phyloP scores from a whole-genome alignment of 306 rosid species.

The Dalbergia oliveri region DNA sequence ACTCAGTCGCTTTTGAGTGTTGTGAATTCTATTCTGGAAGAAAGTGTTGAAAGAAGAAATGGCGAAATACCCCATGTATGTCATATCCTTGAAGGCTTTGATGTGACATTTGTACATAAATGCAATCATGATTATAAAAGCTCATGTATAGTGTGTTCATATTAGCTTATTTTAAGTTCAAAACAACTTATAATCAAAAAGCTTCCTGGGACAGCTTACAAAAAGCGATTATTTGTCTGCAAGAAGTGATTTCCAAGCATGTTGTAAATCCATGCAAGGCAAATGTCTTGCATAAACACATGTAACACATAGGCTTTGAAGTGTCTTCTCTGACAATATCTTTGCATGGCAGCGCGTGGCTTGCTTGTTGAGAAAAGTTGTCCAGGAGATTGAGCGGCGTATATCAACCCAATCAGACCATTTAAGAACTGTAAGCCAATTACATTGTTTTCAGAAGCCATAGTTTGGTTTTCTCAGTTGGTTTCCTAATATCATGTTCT shows the following conservation, averaged over 20 bases:
- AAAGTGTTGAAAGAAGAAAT: slow-evolving; percentile 82
- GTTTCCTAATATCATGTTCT: slow-evolving; percentile 22
- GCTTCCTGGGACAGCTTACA: too few species aligned
- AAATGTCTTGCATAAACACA: slow-evolving; percentile 22
- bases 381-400: slow-evolving; percentile 92
- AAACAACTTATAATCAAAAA: too few species aligned
- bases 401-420: slow-evolving; percentile 88
- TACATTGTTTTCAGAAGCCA: slow-evolving; percentile 18
- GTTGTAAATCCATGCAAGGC: not conserved
- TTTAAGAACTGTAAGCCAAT: slow-evolving; percentile 71
- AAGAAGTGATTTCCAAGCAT: too few species aligned
- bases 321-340: slow-evolving; percentile 35
- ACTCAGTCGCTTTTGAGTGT: slow-evolving; percentile 91
- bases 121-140: slow-evolving; percentile 29
- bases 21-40: slow-evolving; percentile 87
- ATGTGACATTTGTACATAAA: slow-evolving; percentile 30
- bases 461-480: slow-evolving; percentile 8
- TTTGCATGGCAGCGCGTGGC: slow-evolving; percentile 74
- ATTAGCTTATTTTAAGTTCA: too few species aligned
- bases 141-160: not conserved
- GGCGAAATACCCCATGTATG: slow-evolving; percentile 90
- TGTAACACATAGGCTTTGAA: not conserved
- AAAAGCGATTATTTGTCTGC: too few species aligned
- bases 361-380: slow-evolving; percentile 83
- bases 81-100: slow-evolving; percentile 16